Base-by-base conservation (phyloP, 257 asterid species). In the Nicotiana sylvestris region DNA sequence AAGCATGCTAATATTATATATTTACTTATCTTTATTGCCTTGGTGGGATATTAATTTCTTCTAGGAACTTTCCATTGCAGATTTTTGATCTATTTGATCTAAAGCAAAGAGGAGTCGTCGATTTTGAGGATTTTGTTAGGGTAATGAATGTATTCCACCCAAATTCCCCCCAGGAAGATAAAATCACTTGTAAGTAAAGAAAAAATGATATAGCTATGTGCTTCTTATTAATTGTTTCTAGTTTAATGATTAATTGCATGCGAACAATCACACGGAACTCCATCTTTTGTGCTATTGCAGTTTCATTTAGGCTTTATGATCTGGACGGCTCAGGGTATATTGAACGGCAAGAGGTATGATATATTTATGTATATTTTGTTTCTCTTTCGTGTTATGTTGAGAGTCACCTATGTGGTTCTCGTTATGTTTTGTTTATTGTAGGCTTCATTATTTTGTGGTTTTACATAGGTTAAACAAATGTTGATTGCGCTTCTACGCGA, bases 71-170 rank as follows among this genome's bases (percentile, higher is more conserved):
- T 80, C 76, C 21, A 68, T 82, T 77, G 88, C 97, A 96, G 99
- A 94, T 96, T 70, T 96, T 96, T 87, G 94, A 96, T 87, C 98
- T 96, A 78, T 96, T 96, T 89, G 99, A 94, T 83, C 96, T 90
- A 89, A 96, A 96, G 89, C 97, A 82, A 76, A 96, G 92, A 84
- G 99, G 99, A 68, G 97, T 93, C 82, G 91, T 94, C 84, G 98
- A 96, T 87, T 96, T 96, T 89, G 97, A 98, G 77, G 99, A 96
- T 85, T 96, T 96, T 83, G 99, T 96, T 85, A 87, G 92, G 88
- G 88, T 98, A 32, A 96, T 96, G 66, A 94, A 90, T 85, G 99
- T 96, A 84, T 96, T 96, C 89, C 99, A 96, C 88, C 99, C 99
- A 51, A 96, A 96, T 82, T 98, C 99, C n/a, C 89, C 95, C 58